Conservation (phyloP, 1,284 basidiomycete species). For the Boletus mariae region DNA sequence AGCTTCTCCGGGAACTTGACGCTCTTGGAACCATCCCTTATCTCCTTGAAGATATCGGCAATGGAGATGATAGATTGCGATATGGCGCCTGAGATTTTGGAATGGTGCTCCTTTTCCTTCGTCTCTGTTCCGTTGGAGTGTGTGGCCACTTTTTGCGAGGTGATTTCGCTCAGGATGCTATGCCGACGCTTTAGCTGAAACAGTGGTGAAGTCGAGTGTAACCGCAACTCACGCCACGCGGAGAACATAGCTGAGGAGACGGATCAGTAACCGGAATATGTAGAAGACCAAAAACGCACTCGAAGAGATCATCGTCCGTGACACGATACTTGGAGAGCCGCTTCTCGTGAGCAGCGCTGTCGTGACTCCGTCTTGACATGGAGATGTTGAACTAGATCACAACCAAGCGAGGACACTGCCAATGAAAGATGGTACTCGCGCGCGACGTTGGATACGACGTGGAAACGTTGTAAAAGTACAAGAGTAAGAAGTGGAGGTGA, state of each 20-base stretch:
- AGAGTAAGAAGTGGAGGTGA: neutral
- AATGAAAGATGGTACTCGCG: slow-evolving; percentile 4
- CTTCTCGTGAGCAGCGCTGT: slow-evolving; percentile 62
- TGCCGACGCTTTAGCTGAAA: slow-evolving; percentile 13
- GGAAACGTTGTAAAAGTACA: too few relatives aligned
- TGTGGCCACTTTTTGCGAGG: slow-evolving; percentile 56
- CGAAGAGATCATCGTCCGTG: slow-evolving; percentile 77
- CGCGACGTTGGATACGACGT: neutral
- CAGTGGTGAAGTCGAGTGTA: slow-evolving; percentile 5
- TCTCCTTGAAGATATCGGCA: slow-evolving; percentile 78
- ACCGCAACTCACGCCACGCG: slow-evolving; percentile 65
- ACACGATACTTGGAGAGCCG: slow-evolving; percentile 71
- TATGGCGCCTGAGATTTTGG: slow-evolving; percentile 59
- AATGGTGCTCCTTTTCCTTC: slow-evolving; percentile 60
- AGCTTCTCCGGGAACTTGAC: slow-evolving; percentile 92
- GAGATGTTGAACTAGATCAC: slow-evolving; percentile 14
- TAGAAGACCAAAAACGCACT: slow-evolving; percentile 43
- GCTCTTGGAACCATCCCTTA: slow-evolving; percentile 71
- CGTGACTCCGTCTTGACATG: slow-evolving; percentile 69
- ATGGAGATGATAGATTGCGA: slow-evolving; percentile 74
- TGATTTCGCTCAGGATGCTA: slow-evolving; percentile 67
- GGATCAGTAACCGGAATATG: slow-evolving; percentile 13
- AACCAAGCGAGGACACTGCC: neutral
- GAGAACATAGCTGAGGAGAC: slow-evolving; percentile 59
- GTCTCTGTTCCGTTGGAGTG: slow-evolving; percentile 39